Evolutionary conservation across 208 protist species (phyloP).

Genomic region (Wallacemonas sp.): DNA sequence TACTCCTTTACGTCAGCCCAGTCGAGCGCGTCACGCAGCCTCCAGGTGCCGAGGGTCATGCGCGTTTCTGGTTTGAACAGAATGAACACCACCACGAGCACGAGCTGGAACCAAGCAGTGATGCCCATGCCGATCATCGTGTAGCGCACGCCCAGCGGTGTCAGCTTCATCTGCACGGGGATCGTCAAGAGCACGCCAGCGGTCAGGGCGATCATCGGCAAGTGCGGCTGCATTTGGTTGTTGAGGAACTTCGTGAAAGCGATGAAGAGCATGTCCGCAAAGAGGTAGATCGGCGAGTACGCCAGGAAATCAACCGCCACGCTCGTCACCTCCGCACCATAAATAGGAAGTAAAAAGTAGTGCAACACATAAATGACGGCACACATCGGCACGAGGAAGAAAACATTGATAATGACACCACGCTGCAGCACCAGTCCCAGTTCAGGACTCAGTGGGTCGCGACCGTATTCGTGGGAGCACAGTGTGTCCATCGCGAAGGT

Average conservation of each 20-base stretch:
- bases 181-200: slow-evolving; percentile 65
- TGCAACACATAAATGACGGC: slow-evolving; percentile 49
- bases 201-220: slow-evolving; percentile 78
- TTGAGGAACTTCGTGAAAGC: slow-evolving; percentile 84
- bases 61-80: slow-evolving; percentile 63
- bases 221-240: slow-evolving; percentile 83
- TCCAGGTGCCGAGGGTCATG: slow-evolving; percentile 60
- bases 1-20: slow-evolving; percentile 73
- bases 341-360: slow-evolving; percentile 43
- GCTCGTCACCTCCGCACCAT: slow-evolving; percentile 44
- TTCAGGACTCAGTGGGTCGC: slow-evolving; percentile 62
- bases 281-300: slow-evolving; percentile 61
- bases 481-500: slow-evolving; percentile 86
- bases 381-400: slow-evolving; percentile 58
- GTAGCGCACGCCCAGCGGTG: slow-evolving; percentile 72
- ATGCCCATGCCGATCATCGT: slow-evolving; percentile 85
- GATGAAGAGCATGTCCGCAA: slow-evolving; percentile 66
- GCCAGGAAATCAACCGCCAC: slow-evolving; percentile 65
- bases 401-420: slow-evolving; percentile 67
- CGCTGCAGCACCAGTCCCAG: slow-evolving; percentile 78
- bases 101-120: slow-evolving; percentile 72
- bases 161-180: slow-evolving; percentile 65
- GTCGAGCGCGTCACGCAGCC: slow-evolving; percentile 59
- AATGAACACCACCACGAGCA: slow-evolving; percentile 58
- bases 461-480: slow-evolving; percentile 82